phyloP scores from a whole-genome alignment of 257 asterid species.

The Lycium barbarum region DNA sequence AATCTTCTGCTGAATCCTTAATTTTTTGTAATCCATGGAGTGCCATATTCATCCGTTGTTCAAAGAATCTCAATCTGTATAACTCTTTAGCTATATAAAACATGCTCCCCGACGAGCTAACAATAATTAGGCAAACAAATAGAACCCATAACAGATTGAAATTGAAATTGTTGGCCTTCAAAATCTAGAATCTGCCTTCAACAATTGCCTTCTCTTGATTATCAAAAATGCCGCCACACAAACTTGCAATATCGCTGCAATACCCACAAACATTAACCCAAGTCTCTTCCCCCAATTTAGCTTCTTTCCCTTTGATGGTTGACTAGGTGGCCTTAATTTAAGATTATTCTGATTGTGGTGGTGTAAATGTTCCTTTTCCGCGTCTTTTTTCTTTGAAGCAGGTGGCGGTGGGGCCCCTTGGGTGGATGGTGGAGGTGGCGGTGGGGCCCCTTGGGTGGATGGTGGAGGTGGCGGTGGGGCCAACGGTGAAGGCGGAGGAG shows the following conservation, averaged over 20 bases:
- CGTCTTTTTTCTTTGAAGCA: background rate
- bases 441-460: background rate
- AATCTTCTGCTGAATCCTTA: conserved; percentile 28
- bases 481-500: conserved; percentile 38
- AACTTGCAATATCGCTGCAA: conserved; percentile 48
- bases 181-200: conserved; percentile 33
- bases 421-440: background rate
- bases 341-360: background rate
- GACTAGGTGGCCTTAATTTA: conserved; percentile 6
- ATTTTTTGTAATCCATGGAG: conserved; percentile 26
- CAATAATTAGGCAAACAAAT: conserved; percentile 28
- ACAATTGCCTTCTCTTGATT: conserved; percentile 48
- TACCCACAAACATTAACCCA: conserved; percentile 51
- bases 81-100: conserved; percentile 30
- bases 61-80: conserved; percentile 35
- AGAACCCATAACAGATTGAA: conserved; percentile 16
- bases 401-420: conserved; percentile 32
- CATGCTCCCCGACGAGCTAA: conserved; percentile 27
- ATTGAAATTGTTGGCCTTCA: conserved; percentile 26
- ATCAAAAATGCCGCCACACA: conserved; percentile 51
- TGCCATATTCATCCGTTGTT: conserved; percentile 37
- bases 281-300: conserved; percentile 49
- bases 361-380: background rate
- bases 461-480: conserved; percentile 38
- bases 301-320: conserved; percentile 22